Evolutionary conservation across 1,284 basidiomycete genomes (phyloP).

Genomic region (Moesziomyces globuligerus): DNA sequence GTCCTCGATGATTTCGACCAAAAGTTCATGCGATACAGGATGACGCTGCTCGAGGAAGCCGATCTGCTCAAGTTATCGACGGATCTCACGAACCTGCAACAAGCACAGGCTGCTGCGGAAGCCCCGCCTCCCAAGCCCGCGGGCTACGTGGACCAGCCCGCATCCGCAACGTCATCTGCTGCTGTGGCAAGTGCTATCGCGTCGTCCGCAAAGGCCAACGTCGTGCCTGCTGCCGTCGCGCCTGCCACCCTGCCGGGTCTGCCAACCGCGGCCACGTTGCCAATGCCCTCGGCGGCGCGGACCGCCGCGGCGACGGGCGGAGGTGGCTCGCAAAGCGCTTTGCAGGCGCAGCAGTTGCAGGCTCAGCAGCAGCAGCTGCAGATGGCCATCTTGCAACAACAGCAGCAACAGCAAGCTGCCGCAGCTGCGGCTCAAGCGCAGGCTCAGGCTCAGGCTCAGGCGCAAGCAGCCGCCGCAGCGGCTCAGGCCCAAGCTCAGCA

Average conservation of each 20-base stretch:
- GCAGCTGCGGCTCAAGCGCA: conserved; percentile 27
- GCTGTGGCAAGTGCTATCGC: conserved; percentile 23
- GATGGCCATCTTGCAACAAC: conserved; percentile 45
- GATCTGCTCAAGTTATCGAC: conserved; percentile 64
- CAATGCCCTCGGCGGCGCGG: conserved; percentile 38
- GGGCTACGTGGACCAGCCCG: conserved; percentile 43
- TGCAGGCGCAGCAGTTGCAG: conserved; percentile 40
- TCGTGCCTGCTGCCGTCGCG: conserved; percentile 13
- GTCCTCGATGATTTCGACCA: conserved; percentile 66
- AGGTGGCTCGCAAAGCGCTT: conserved; percentile 32
- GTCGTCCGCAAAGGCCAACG: conserved; percentile 19
- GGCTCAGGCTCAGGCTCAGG: conserved; percentile 18
- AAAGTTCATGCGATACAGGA: conserved; percentile 65
- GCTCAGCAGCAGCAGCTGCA: conserved; percentile 40
- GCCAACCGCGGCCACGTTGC: conserved; percentile 20
- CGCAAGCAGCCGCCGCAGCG: conserved; percentile 23
- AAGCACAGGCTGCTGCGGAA: conserved; percentile 62
- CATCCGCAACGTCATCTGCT: conserved; percentile 11
- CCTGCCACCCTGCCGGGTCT: conserved; percentile 30
- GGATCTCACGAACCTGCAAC: conserved; percentile 64
- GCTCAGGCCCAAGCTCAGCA: conserved; percentile 48
- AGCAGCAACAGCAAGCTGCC: conserved; percentile 41
- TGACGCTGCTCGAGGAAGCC: conserved; percentile 63
- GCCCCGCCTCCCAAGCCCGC: conserved; percentile 47
- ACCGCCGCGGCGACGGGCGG: conserved; percentile 35